A percentile compares a stretch with the other conserved stretches of the same genome.
Evolutionary conservation across 371 early-diverging fungal genomes (phyloP).

Genomic region (Circinella umbellata): DNA sequence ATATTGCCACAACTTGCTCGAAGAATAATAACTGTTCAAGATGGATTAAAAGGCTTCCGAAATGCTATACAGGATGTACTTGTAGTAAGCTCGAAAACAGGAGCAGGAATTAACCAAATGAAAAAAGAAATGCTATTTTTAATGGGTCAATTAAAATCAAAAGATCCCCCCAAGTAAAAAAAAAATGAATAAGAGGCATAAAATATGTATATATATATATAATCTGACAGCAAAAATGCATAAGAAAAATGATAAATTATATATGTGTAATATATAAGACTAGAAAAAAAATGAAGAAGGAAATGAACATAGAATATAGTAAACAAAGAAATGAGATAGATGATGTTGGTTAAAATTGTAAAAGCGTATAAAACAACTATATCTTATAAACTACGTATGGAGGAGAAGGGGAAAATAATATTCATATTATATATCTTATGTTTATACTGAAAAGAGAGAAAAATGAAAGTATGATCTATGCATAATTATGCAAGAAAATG

Average conservation of each 20-base stretch:
- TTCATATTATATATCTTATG: no score
- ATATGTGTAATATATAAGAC: no score
- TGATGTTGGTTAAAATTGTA: no score
- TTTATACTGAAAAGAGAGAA: no score
- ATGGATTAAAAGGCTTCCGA: slow-evolving; percentile 43
- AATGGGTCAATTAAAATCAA: slow-evolving; percentile 32
- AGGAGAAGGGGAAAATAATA: no score
- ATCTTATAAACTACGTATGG: no score
- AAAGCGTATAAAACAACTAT: no score
- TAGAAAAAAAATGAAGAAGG: no score
- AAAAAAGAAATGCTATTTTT: slow-evolving; percentile 63
- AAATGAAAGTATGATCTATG: no score
- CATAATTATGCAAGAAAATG: no score
- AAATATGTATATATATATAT: background rate
- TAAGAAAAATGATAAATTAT: background rate
- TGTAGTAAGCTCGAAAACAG: slow-evolving; percentile 61
- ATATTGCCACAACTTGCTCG: slow-evolving; percentile 68
- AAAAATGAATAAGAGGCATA: background rate
- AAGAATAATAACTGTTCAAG: slow-evolving; percentile 43
- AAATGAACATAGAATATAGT: no score
- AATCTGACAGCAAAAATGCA: background rate
- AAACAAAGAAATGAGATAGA: no score
- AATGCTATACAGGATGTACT: slow-evolving; percentile 56
- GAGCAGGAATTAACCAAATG: slow-evolving; percentile 62
- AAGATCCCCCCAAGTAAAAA: background rate